Evolutionary conservation across 1,139 yeast genomes (phyloP), one percentile per base, ranked within the genome.

Genomic region (Pichia kudriavzevii): DNA sequence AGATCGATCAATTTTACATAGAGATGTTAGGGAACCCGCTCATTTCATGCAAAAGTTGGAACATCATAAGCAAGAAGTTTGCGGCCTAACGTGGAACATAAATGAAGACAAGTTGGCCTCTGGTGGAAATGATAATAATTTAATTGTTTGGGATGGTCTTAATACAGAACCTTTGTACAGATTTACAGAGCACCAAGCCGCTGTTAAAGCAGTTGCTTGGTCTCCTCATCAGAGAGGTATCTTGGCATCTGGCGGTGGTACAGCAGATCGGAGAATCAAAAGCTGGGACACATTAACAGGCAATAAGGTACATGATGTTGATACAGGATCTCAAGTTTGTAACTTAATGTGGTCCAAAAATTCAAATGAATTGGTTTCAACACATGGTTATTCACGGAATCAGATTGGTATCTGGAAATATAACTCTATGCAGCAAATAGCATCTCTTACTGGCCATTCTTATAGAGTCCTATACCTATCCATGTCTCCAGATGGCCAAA

Each of bases 171-270:
- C 98, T 1, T 57, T 85, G 22, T 73, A 79, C 54, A 78, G 69
- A 42, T 82, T 88, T 49, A 67, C 69, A 6, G 95, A 85, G 44
- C 98, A 91, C 53, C 75, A 74, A 15, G 97, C 98, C 0, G 99
- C 98, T 0, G 94, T 91, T 5, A 91, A 88, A 59, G 98, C 97
- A 1, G 72, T 91, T 36, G 84, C 95, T 2, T 91, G 99, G 99
- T 83, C 94, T 1, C 97, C 98, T 1, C 97, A 91, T 55, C 95
- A 85, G 53, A 66, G 97, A 39, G 97, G 97, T 0, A 70, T 88
- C 4, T 60, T 91, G 36, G 97, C 97, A 0, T 76, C 93, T 3
- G 99, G 98, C 6, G 99, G 98, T 18, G 99, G 99, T 17, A 87
- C 97, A 0, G 93, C 94, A 2, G 99, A 91, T 58, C 75, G 91